phyloP scores from a whole-genome alignment of 352 stramenopile species.

The Pythium diclinum region DNA sequence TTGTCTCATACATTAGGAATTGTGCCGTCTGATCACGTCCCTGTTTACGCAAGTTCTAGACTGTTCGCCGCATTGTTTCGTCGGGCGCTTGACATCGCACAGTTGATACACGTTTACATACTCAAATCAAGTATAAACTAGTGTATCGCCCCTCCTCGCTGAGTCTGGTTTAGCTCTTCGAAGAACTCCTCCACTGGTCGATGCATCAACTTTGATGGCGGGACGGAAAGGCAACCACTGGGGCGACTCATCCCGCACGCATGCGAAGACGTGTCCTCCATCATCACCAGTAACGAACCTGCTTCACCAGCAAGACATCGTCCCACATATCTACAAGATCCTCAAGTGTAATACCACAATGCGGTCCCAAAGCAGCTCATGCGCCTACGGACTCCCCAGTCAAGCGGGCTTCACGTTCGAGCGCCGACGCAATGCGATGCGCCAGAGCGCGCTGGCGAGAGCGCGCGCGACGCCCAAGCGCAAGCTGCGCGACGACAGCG shows the following conservation, averaged over 20 bases:
- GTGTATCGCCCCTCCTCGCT: constrained; percentile 11
- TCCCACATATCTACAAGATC: not conserved
- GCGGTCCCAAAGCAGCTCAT: constrained; percentile 24
- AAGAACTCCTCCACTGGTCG: not conserved
- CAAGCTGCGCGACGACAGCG: constrained; percentile 31
- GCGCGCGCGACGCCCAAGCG: constrained; percentile 37
- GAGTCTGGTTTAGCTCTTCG: constrained; percentile 11
- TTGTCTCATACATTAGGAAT: not conserved
- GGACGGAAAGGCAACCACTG: not conserved
- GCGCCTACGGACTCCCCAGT: constrained; percentile 38
- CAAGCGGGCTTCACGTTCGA: constrained; percentile 44
- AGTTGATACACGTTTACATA: constrained; percentile 1
- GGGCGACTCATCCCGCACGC: too few species aligned
- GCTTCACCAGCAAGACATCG: not conserved
- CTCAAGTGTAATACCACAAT: not conserved
- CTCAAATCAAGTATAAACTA: constrained; percentile 7
- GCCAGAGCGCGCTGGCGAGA: constrained; percentile 42
- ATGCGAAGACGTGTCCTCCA: not conserved
- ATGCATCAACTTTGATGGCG: not conserved
- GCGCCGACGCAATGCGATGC: constrained; percentile 33
- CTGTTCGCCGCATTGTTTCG: constrained; percentile 24
- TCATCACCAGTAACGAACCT: not conserved
- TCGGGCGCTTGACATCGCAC: not conserved
- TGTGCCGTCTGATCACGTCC: not conserved
- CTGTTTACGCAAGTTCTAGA: constrained; percentile 26